Conservation (phyloP, 164 flowering plant genomes). For the Amborella trichopoda region DNA sequence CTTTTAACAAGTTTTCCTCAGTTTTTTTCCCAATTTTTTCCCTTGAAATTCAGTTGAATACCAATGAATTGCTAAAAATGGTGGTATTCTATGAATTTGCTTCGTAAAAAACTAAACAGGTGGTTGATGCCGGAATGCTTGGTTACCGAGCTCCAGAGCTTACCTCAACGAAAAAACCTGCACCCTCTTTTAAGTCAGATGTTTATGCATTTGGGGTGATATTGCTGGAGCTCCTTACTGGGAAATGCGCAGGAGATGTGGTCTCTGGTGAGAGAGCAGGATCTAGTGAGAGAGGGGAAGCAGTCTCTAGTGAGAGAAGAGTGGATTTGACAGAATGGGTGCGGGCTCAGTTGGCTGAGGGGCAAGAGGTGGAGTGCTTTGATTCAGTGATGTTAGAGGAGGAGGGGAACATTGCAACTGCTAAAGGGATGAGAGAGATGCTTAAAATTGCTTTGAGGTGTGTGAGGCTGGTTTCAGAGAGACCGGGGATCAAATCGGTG, state of each 20-base stretch:
- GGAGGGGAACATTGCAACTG: slow-evolving; percentile 36
- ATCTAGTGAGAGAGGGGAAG: too few relatives aligned
- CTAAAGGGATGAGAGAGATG: slow-evolving; percentile 76
- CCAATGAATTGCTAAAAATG: too few relatives aligned
- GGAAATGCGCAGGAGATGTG: slow-evolving; percentile 90
- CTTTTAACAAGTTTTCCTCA: too few relatives aligned
- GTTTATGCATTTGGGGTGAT: slow-evolving; percentile 93
- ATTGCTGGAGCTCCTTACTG: slow-evolving; percentile 70
- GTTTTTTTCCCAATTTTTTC: too few relatives aligned
- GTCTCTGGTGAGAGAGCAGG: slow-evolving; percentile 73
- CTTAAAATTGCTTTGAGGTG: slow-evolving; percentile 77
- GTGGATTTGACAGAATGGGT: slow-evolving; percentile 87
- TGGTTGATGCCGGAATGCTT: slow-evolving; percentile 80
- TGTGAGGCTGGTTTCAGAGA: slow-evolving; percentile 65
- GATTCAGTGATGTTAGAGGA: slow-evolving; percentile 37
- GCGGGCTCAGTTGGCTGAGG: slow-evolving; percentile 61
- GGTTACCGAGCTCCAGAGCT: slow-evolving; percentile 95
- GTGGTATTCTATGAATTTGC: too few relatives aligned
- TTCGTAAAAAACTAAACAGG: too few relatives aligned
- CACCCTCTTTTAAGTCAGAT: slow-evolving; percentile 94
- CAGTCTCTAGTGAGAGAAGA: slow-evolving; percentile 65
- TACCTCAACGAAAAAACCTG: slow-evolving; percentile 71
- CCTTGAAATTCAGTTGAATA: too few relatives aligned
- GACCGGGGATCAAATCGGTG: slow-evolving; percentile 88
- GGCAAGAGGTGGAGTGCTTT: slow-evolving; percentile 61